Evolutionary conservation across 768 basidiomycete species (phyloP), one percentile per base, ranked within the genome.

Genomic region (Pleurotus platypus): DNA sequence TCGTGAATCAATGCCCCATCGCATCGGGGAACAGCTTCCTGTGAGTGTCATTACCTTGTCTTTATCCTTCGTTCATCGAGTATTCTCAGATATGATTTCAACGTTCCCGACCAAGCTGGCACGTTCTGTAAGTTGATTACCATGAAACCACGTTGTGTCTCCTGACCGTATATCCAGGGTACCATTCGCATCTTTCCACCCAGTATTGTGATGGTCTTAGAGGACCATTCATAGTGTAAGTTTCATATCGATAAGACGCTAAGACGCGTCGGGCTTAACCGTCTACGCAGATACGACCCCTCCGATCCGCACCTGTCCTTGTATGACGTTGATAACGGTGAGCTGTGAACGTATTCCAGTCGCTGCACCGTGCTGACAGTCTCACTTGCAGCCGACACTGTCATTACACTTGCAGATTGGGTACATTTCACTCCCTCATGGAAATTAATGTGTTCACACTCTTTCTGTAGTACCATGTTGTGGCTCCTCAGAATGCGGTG

Each of bases 1-100:
- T 57, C 35, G 69, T 81, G 2, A 79, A 72, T n/a, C 79, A 82
- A 59, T 82, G 81, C 60, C 80, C 81, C 1, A 79, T 81, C 39
- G 61, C 70, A 0, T 67, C 76, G 1, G 66, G 66, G 1, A 49
- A 78, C 38, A 73, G 72, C 1, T 83, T 81, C 66, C 57, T 69
- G n/a, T 53, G 24, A 42, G 38, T 20, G 4, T 5, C 4, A 7
- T 13, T 42, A 15, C 11, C n/a, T 20, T 18, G 30, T 42, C 11
- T 16, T 1, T 13, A 37, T n/a, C n/a, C 27, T 8, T 37, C 13
- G 7, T 11, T n/a, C 30, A n/a, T 16, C 5, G 30, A 27, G 16
- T 6, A 18, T 12, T 26, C 15, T 12, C 38, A 50, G 38, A 11
- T 82, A 82, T 61, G 54, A 71, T 2, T 78, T 83, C 61, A 50